Base-by-base conservation (phyloP, 768 basidiomycete species). In the Dioszegia crocea region DNA sequence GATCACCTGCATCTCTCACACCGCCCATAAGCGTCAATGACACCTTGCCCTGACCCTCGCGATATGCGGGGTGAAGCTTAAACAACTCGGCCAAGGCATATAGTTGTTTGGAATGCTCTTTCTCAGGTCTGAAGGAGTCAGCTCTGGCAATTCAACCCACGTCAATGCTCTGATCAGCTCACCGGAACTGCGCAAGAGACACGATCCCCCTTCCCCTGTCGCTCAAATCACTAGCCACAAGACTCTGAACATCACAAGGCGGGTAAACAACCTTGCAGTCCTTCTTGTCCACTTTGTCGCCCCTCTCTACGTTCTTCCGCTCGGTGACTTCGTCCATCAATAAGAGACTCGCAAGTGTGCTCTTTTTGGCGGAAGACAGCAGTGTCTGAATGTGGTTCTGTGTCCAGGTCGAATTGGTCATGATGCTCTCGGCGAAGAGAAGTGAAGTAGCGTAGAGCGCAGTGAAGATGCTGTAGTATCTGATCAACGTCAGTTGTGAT, bases 331-430 rank as follows among this genome's bases (percentile, higher is more conserved):
- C 64, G 56, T 71, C 66, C 44, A 69, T 63, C 29, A 71, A 60
- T 3, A 76, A 26, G 17, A 76, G 21, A 23, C 60, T 57, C 8
- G 64, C 62, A 14, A 70, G 33, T 11, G 54, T 51, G 0, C 62
- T 63, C 14, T 21, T 29, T 52, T 65, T 55, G 11, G 59, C 71
- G 4, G 56, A 45, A 1, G 41, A 79, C 19, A 96, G 79, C 48
- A 96, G 86, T 1, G 84, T 80, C 64, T 88, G 82, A 61, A 97
- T 80, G 68, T 98, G 96, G 40, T 81, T 82, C 66, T 86, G 85
- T 1, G 94, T 98, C 94, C 96, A 98, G 0, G 88, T 85, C 3
- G 91, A 96, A 77, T 98, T 98, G 66, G 89, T 91, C 89, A 94
- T 91, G 44, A 88, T 55, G 21, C 68, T 57, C 49, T 77, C 68